Base-by-base conservation (phyloP, 2,329 filamentous ascomycete species). In the Myriangium duriaei region DNA sequence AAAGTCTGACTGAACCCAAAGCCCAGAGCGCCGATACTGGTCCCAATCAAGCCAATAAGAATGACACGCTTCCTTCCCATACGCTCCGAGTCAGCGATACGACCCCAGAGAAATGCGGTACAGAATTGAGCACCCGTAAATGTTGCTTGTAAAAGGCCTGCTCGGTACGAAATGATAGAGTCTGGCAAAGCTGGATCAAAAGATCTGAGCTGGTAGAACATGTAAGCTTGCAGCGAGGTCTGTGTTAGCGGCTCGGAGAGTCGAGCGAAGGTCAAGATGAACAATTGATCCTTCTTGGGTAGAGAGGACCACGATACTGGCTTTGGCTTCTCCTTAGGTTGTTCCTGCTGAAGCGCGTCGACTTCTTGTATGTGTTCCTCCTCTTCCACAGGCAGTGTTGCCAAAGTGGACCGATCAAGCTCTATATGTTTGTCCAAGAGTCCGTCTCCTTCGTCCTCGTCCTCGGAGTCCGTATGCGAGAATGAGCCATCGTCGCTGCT, bases 171-270 rank as follows among this genome's bases (percentile, higher is more conserved):
- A 47, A 93, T 86, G 2, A 71, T 75, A 2, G 68, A 68, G 38
- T 77, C 70, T 2, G 70, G 61, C 13, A 69, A 56, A 14, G 59
- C 65, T 2, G 67, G 66, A 5, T 46, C 43, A 49, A 93, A 88
- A 42, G 79, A 88, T 48, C 75, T 76, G n/a, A 94, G 71, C 56
- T 91, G 83, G 58, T 88, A 92, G 60, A 84, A 92, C 66, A 92
- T 76, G 58, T 92, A 92, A 2, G 81, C 72, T 58, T 81, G 72
- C 6, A 86, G 58, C 10, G 77, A 83, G 1, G 81, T 86, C 52
- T 91, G 81, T 0, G 83, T 81, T 24, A 93, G 63, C 3, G 85
- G 85, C 54, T 93, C 86, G 9, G 81, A 84, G 14, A 93, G 64
- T 17, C 86, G 75, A 6, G 84, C 79, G 31, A 92, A 62, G 0